phyloP scores from a whole-genome alignment of 208 protist species.

The Trypanosoma brucei region DNA sequence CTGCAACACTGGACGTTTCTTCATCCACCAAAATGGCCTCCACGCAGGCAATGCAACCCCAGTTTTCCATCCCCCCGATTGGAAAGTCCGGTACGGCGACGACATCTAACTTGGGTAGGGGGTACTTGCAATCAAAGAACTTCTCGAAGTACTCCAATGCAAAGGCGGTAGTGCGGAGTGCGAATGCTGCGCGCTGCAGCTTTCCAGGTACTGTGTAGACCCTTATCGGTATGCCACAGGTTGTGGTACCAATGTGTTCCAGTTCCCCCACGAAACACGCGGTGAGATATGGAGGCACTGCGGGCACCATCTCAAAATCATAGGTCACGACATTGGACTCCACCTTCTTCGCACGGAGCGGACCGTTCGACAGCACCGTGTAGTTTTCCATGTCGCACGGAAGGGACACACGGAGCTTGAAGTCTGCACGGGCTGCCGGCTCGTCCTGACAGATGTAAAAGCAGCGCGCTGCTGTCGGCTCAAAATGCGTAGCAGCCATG shows the following conservation, averaged over 20 bases:
- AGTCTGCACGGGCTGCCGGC: conserved; percentile 93
- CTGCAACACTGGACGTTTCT: conserved; percentile 38
- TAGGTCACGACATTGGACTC: conserved; percentile 31
- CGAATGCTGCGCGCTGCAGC: conserved; percentile 55
- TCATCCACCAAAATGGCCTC: conserved; percentile 86
- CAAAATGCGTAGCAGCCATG: conserved; percentile 95
- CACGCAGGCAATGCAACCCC: conserved; percentile 93
- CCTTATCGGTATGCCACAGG: conserved; percentile 61
- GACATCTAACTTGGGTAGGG: conserved; percentile 97
- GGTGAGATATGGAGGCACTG: conserved; percentile 96
- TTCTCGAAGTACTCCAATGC: conserved; percentile 82
- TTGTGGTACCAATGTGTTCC: conserved; percentile 58
- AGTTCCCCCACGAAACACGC: conserved; percentile 94
- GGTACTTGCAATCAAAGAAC: conserved; percentile 89
- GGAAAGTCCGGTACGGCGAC: conserved; percentile 95
- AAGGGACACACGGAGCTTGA: conserved; percentile 86
- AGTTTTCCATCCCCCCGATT: conserved; percentile 97
- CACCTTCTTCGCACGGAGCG: conserved; percentile 40
- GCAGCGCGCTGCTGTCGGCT: conserved; percentile 90
- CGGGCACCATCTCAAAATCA: conserved; percentile 82
- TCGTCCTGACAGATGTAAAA: conserved; percentile 97
- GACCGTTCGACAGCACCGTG: conserved; percentile 78
- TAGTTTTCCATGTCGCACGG: conserved; percentile 56
- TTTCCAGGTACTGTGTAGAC: conserved; percentile 80
- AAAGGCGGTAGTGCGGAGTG: conserved; percentile 71